These are phyloP conservation scores for Fusarium palustre DNA, from an alignment of 2,329 filamentous ascomycete species.

Conservation along the genomic window DNA sequence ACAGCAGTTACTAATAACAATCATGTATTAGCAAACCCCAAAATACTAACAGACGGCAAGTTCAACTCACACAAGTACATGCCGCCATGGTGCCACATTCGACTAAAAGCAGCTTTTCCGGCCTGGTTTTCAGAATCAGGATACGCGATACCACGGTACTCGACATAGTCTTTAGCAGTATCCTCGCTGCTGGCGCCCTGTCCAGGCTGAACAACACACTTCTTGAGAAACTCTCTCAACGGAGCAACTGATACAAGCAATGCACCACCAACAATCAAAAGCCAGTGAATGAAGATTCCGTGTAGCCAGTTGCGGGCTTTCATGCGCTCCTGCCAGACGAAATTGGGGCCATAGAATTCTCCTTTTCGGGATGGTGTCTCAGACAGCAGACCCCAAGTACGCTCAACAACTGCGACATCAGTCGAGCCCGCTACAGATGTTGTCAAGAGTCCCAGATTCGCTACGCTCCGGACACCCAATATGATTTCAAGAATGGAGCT, in stretches of 20 bases:
- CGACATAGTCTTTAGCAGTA: constrained; percentile 68
- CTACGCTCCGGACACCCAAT: constrained; percentile 62
- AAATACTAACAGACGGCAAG: neutral
- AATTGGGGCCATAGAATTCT: constrained; percentile 70
- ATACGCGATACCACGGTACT: constrained; percentile 73
- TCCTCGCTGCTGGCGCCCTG: constrained; percentile 65
- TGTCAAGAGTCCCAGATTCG: constrained; percentile 66
- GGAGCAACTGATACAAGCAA: constrained; percentile 60
- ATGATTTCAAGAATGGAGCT: constrained; percentile 57
- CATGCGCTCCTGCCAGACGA: constrained; percentile 68
- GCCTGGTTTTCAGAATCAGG: constrained; percentile 63
- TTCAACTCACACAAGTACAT: constrained; percentile 71
- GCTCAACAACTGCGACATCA: constrained; percentile 67
- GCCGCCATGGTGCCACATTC: constrained; percentile 68
- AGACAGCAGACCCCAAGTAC: constrained; percentile 72
- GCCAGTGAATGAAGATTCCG: constrained; percentile 64
- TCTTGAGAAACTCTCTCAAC: constrained; percentile 59
- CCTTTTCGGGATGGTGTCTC: constrained; percentile 57
- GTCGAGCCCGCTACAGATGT: constrained; percentile 63
- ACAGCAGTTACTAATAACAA: constrained; percentile 72
- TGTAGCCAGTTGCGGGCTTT: constrained; percentile 62
- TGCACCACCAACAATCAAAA: constrained; percentile 57
- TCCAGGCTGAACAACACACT: constrained; percentile 64
- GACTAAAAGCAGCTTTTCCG: constrained; percentile 65
- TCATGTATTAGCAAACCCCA: constrained; percentile 5